Base-by-base conservation (phyloP, 1,284 basidiomycete species). In the Ustilago trichophora region DNA sequence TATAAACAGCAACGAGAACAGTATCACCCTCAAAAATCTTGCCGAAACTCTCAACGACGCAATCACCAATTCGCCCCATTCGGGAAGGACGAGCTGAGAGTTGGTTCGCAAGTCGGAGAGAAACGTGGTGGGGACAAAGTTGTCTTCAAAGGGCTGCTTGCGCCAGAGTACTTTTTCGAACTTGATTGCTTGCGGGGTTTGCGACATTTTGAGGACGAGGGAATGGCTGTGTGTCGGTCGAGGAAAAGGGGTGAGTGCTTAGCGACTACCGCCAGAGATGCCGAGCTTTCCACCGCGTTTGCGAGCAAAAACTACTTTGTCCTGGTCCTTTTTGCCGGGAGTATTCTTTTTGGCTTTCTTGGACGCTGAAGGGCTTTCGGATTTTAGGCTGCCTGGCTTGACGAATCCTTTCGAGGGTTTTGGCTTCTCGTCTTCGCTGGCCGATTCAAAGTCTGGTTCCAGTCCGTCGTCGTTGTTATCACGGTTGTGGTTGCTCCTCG, bases 151-250 rank as follows among this genome's bases (percentile, higher is more conserved):
- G 5, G 86, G 84, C 77, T 90, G 90, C 60, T 82, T 84, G 77
- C 88, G 88, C 92, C 92, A 96, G 16, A 97, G 86, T 16, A 91
- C 85, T 77, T 89, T 90, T 78, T 89, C 87, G 91, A 92, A 95
- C 12, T 21, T 3, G 7, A 49, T 41, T 19, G 22, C 16, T 22
- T 29, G n/a, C n/a, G n/a, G n/a, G n/a, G n/a, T n/a, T n/a, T n/a
- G n/a, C n/a, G n/a, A n/a, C n/a, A n/a, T n/a, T n/a, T n/a, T n/a
- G n/a, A n/a, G n/a, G n/a, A n/a, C n/a, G n/a, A n/a, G n/a, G n/a
- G n/a, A n/a, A n/a, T n/a, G n/a, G n/a, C n/a, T n/a, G n/a, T n/a
- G n/a, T n/a, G n/a, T n/a, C n/a, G n/a, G n/a, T n/a, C n/a, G n/a
- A n/a, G n/a, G 15, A 2, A 10, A 15, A 43, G 19, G 27, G 10